Percentiles rank a stretch among this genome's conserved stretches.
Evolutionary conservation across 2,329 filamentous ascomycete species (phyloP).

Genomic region (Ceratocystis colombiana): DNA sequence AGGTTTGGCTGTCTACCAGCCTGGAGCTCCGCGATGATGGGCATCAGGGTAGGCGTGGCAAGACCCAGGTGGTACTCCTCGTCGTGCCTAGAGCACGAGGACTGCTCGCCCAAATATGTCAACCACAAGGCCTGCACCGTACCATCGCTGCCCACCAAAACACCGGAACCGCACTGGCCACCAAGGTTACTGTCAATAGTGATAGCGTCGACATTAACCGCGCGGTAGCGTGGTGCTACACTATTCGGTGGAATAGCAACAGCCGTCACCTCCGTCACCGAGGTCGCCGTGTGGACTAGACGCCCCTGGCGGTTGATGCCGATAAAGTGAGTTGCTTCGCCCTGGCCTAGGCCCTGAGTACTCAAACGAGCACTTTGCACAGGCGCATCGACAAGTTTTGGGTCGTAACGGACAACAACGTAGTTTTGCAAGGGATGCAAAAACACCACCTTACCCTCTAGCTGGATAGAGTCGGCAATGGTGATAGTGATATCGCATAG

Average conservation of each 20-base stretch:
- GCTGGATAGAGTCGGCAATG: constrained; percentile 90
- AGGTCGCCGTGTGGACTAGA: constrained; percentile 86
- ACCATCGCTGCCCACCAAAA: constrained; percentile 78
- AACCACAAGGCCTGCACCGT: constrained; percentile 94
- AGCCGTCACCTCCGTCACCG: constrained; percentile 92
- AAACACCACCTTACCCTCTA: constrained; percentile 90
- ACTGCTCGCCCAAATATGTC: constrained; percentile 88
- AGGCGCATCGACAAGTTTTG: constrained; percentile 81
- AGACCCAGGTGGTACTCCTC: constrained; percentile 94
- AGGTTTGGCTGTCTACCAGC: constrained; percentile 68
- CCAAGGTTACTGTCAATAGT: constrained; percentile 91
- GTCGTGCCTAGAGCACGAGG: constrained; percentile 67
- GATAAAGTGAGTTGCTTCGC: constrained; percentile 88
- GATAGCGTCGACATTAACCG: constrained; percentile 92
- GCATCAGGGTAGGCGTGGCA: constrained; percentile 75
- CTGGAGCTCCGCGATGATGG: constrained; percentile 80
- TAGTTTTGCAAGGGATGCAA: constrained; percentile 96
- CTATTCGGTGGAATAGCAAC: constrained; percentile 93
- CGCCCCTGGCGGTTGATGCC: constrained; percentile 96
- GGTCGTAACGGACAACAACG: constrained; percentile 88
- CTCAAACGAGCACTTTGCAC: constrained; percentile 82
- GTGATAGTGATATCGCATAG: constrained; percentile 94
- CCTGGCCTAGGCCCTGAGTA: constrained; percentile 74
- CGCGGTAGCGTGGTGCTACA: constrained; percentile 81
- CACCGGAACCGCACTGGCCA: constrained; percentile 85